Conservation (phyloP, 805 yeast genomes). For the Groenewaldozyma salmanticensis region DNA sequence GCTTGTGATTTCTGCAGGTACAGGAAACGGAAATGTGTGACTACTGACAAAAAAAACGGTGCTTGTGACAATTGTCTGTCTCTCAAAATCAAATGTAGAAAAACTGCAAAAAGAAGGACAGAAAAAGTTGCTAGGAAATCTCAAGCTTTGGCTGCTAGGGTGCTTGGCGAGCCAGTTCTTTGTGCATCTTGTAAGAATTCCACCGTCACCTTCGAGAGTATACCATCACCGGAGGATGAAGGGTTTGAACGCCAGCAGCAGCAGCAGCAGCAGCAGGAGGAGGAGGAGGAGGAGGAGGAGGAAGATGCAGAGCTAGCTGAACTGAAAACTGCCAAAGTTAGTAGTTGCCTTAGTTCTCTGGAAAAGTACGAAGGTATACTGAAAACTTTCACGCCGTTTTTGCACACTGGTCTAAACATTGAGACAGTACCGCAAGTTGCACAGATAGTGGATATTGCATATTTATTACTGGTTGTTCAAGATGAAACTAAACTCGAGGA, state of each 20-base stretch:
- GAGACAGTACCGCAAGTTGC: not conserved
- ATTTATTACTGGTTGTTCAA: not conserved
- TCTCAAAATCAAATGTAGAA: conserved; percentile 6
- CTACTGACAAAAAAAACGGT: not conserved
- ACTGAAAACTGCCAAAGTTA: not conserved
- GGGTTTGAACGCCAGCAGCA: not conserved
- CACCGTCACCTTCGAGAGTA: too few species aligned
- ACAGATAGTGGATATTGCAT: not conserved
- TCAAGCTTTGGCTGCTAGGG: conserved; percentile 4
- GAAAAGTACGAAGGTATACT: conserved; percentile 1
- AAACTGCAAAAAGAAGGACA: conserved; percentile 4
- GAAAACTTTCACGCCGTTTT: conserved; percentile 5
- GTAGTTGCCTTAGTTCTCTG: not conserved
- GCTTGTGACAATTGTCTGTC: conserved; percentile 8
- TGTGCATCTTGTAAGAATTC: too few species aligned
- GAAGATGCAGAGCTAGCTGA: not conserved
- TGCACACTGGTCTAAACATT: not conserved
- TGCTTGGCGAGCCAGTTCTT: conserved; percentile 1
- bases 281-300: not conserved
- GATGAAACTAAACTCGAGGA: not conserved
- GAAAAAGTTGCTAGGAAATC: conserved; percentile 6
- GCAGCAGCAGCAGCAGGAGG: not conserved
- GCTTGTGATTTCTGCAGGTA: conserved; percentile 13
- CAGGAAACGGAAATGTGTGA: conserved; percentile 9
- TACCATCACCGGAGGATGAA: not conserved